These are phyloP conservation scores for Nymphaea colorata DNA, from an alignment of 164 flowering plant species.

Conservation along the genomic window DNA sequence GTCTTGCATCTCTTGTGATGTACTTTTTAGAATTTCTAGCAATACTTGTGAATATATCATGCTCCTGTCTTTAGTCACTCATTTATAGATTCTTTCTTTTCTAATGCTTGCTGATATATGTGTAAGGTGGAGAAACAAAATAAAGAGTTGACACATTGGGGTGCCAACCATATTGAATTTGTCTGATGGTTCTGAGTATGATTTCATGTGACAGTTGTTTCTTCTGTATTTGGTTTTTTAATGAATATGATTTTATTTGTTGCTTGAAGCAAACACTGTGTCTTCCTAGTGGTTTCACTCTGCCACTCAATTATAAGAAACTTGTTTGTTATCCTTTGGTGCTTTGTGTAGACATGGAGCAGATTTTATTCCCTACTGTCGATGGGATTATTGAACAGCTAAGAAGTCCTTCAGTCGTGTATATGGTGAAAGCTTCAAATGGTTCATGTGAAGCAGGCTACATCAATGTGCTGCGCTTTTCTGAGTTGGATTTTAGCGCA, in stretches of 20 bases:
- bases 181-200: not conserved
- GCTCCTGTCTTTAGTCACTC: too few relatives aligned
- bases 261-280: not conserved
- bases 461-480: slow-evolving; percentile 42
- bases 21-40: too few relatives aligned
- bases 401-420: slow-evolving; percentile 42
- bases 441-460: slow-evolving; percentile 18
- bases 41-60: too few relatives aligned
- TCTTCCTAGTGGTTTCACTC: not conserved
- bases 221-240: not conserved
- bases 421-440: slow-evolving; percentile 31
- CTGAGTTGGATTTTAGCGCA: slow-evolving; percentile 29
- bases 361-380: slow-evolving; percentile 23
- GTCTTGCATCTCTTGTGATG: too few relatives aligned
- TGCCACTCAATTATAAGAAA: not conserved
- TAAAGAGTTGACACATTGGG: not conserved
- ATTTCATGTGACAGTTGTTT: not conserved
- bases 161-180: not conserved
- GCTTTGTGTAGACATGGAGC: slow-evolving; percentile 31
- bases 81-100: too few relatives aligned
- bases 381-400: slow-evolving; percentile 43
- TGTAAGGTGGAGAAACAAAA: not conserved
- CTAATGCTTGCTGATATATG: not conserved
- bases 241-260: too few relatives aligned
- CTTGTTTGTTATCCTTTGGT: not conserved